Conservation (phyloP, 257 asterid species). For the Petrea volubilis region DNA sequence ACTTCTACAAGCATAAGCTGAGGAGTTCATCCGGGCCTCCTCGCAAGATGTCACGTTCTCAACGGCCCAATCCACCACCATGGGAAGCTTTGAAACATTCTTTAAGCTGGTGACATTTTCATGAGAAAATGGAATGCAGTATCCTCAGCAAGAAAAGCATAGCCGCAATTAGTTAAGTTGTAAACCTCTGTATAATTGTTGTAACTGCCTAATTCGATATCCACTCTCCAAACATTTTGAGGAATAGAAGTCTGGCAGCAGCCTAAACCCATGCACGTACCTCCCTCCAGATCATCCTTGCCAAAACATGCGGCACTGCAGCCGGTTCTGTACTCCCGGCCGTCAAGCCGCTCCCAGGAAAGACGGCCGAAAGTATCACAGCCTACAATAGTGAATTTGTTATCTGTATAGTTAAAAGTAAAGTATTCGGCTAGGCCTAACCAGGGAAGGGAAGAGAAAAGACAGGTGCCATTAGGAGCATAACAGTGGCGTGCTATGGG, state of each 20-base stretch:
- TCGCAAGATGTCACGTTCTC: conserved; percentile 30
- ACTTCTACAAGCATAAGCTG: conserved; percentile 31
- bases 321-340: not conserved
- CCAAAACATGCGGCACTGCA: no score
- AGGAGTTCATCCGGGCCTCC: not conserved
- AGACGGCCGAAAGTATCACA: conserved; percentile 27
- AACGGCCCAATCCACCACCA: conserved; percentile 45
- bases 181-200: not conserved
- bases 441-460: accelerated
- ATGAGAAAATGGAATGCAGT: conserved; percentile 12
- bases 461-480: not conserved
- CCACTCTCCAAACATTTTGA: not conserved
- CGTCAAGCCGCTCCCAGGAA: conserved; percentile 7
- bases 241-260: conserved; percentile 38
- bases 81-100: conserved; percentile 4
- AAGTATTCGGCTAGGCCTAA: accelerated
- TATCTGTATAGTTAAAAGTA: not conserved
- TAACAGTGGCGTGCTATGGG: conserved; percentile 22
- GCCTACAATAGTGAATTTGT: conserved; percentile 31
- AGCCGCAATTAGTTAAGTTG: conserved; percentile 23
- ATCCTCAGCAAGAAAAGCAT: conserved; percentile 29
- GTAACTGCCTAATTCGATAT: not conserved
- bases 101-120: not conserved
- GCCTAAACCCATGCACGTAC: conserved; percentile 28
- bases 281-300: not conserved